phyloP scores from a whole-genome alignment of 805 yeast genomes.

The Metschnikowia rubicola region DNA sequence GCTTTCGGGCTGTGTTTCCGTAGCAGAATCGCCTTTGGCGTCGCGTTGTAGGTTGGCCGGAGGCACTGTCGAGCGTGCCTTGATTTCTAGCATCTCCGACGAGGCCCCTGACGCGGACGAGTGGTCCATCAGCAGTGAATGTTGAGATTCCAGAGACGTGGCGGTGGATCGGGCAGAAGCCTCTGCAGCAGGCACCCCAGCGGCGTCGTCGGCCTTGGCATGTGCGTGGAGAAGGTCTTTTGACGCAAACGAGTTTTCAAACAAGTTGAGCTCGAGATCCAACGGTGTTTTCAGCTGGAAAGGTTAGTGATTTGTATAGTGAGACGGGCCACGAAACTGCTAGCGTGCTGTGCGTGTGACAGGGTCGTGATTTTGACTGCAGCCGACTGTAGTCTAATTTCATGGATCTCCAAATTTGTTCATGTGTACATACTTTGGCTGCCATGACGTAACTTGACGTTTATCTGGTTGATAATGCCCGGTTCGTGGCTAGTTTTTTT shows the following conservation, averaged over 20 bases:
- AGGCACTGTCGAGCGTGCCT: slow-evolving; percentile 2
- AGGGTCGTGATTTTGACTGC: no score
- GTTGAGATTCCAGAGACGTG: slow-evolving; percentile 8
- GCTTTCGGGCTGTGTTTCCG: not conserved
- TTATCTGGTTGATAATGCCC: not conserved
- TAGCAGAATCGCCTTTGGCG: not conserved
- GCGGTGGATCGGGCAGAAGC: slow-evolving; percentile 5
- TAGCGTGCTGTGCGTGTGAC: no score
- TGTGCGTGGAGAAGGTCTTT: slow-evolving; percentile 32
- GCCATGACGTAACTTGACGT: slow-evolving; percentile 16
- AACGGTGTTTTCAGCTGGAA: slow-evolving; percentile 45
- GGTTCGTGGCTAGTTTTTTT: slow-evolving; percentile 1
- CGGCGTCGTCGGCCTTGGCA: not conserved
- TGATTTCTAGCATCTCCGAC: slow-evolving; percentile 10
- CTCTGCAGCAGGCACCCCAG: not conserved
- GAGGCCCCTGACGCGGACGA: slow-evolving; percentile 6
- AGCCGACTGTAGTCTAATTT: no score
- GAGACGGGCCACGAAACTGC: no score
- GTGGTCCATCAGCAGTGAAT: slow-evolving; percentile 7
- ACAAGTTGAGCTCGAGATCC: slow-evolving; percentile 90
- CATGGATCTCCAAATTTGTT: not conserved
- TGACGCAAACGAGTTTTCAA: slow-evolving; percentile 89
- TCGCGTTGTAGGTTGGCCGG: not conserved
- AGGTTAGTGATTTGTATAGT: slow-evolving; percentile 4
- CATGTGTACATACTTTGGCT: slow-evolving; percentile 20